These are phyloP conservation scores for Thozetella sp. DNA, from an alignment of 495 filamentous ascomycete species.

Conservation along the genomic window DNA sequence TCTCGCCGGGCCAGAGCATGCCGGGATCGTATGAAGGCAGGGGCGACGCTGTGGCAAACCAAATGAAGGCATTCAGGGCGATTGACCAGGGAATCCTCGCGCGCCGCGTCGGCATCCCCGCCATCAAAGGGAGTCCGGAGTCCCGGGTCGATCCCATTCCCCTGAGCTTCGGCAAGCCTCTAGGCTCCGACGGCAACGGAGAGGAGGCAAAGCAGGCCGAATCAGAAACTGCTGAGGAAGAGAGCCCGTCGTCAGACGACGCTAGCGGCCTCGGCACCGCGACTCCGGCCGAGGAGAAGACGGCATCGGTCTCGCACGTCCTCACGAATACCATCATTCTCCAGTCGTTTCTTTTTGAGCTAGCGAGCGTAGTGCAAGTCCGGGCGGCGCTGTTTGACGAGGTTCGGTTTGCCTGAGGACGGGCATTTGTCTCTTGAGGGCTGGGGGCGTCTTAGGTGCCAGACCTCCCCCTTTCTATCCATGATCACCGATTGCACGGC, in stretches of 20 bases:
- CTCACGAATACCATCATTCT: slow-evolving; percentile 77
- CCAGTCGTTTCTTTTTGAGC: slow-evolving; percentile 86
- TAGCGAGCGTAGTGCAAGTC: slow-evolving; percentile 85
- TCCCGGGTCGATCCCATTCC: slow-evolving; percentile 34
- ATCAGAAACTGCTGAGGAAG: slow-evolving; percentile 21
- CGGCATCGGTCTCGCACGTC: slow-evolving; percentile 80
- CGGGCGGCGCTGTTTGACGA: slow-evolving; percentile 86
- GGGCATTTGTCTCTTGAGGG: neutral
- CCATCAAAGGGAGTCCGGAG: slow-evolving; percentile 14
- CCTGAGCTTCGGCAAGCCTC: slow-evolving; percentile 33
- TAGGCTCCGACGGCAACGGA: slow-evolving; percentile 16
- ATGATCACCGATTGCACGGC: neutral
- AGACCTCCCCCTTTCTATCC: neutral
- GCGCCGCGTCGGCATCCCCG: slow-evolving; percentile 42
- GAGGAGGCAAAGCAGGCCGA: slow-evolving; percentile 22
- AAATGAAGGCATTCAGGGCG: slow-evolving; percentile 51
- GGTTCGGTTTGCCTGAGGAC: slow-evolving; percentile 62
- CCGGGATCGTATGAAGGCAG: slow-evolving; percentile 19
- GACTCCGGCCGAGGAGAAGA: slow-evolving; percentile 32
- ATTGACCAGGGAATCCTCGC: slow-evolving; percentile 55
- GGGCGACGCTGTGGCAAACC: slow-evolving; percentile 33
- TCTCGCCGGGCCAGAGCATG: slow-evolving; percentile 26
- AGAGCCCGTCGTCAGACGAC: slow-evolving; percentile 19
- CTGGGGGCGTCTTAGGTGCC: neutral
- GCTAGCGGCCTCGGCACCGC: slow-evolving; percentile 15